phyloP scores from a whole-genome alignment of 108 stramenopile species.

The Seminavis robusta region DNA sequence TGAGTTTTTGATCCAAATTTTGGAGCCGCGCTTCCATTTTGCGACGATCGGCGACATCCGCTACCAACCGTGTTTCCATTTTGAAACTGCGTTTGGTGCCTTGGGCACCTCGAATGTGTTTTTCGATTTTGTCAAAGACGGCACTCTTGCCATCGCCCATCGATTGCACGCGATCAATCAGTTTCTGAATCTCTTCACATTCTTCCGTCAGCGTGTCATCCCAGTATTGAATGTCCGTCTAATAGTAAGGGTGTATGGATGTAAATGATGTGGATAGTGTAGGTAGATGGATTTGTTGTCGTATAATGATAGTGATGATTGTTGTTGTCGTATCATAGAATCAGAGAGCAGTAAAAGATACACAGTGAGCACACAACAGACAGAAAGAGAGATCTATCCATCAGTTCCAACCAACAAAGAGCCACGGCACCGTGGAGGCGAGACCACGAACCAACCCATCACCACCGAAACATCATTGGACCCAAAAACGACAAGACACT shows the following conservation, averaged over 20 bases:
- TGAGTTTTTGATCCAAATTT: slow-evolving; percentile 52
- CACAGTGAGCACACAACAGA: too few relatives aligned
- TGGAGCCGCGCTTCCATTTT: slow-evolving; percentile 49
- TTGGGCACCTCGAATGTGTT: slow-evolving; percentile 53
- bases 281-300: too few relatives aligned
- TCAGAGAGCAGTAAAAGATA: too few relatives aligned
- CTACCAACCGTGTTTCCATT: slow-evolving; percentile 79
- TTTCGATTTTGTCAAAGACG: slow-evolving; percentile 59
- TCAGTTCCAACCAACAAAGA: too few relatives aligned
- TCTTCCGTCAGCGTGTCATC: slow-evolving; percentile 77
- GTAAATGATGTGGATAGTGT: too few relatives aligned
- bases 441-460: too few relatives aligned
- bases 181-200: slow-evolving; percentile 48
- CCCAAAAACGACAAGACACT: too few relatives aligned
- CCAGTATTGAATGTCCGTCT: slow-evolving; percentile 90
- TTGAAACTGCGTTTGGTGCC: slow-evolving; percentile 79
- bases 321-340: too few relatives aligned
- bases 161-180: slow-evolving; percentile 39
- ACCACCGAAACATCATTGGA: too few relatives aligned
- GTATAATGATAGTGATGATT: too few relatives aligned
- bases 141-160: slow-evolving; percentile 37
- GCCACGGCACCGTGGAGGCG: too few relatives aligned
- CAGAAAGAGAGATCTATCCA: too few relatives aligned
- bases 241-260: not conserved
- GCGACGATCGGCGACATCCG: slow-evolving; percentile 46